Percentiles rank a stretch among this genome's conserved stretches.
These are phyloP conservation scores for Aquilaria sinensis DNA, from an alignment of 345 rosid species.

Conservation along the genomic window DNA sequence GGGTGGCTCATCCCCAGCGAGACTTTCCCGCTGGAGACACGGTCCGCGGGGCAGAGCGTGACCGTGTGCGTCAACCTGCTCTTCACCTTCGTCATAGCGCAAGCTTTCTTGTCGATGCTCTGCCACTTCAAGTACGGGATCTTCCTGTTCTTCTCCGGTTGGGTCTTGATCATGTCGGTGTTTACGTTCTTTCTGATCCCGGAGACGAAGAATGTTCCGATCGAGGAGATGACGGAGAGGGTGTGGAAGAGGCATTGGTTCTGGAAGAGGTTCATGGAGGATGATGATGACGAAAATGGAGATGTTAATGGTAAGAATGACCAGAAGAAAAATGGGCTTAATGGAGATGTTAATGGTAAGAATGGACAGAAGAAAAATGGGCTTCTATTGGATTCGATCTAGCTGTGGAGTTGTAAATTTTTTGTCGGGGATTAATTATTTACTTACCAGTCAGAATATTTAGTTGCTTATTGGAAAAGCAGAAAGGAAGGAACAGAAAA, in stretches of 20 bases:
- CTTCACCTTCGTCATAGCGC: conserved; percentile 78
- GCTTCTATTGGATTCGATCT: conserved; percentile 34
- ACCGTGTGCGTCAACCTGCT: conserved; percentile 71
- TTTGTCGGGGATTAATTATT: too few relatives aligned
- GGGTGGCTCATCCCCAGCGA: conserved; percentile 89
- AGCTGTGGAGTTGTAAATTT: conserved; percentile 22
- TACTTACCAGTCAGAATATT: too few relatives aligned
- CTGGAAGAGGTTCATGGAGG: conserved; percentile 71
- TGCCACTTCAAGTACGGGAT: conserved; percentile 83
- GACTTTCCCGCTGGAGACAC: conserved; percentile 77
- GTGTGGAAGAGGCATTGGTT: conserved; percentile 88
- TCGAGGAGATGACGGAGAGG: conserved; percentile 87
- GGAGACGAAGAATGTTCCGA: conserved; percentile 81
- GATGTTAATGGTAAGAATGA: conserved; percentile 12
- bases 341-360: conserved; percentile 6
- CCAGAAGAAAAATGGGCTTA: conserved; percentile 23
- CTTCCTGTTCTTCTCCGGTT: conserved; percentile 74
- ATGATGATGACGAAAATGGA: conserved; percentile 3
- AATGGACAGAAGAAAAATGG: conserved; percentile 27
- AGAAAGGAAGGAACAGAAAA: too few relatives aligned
- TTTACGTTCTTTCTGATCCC: conserved; percentile 69
- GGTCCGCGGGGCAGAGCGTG: conserved; percentile 83
- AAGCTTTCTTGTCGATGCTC: conserved; percentile 86
- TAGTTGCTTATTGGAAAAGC: too few relatives aligned
- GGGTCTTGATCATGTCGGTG: conserved; percentile 72